Percentiles rank a stretch among this genome's conserved stretches.
Evolutionary conservation across 2,329 filamentous ascomycete genomes (phyloP).

Genomic region (Trichophyton mentagrophytes): DNA sequence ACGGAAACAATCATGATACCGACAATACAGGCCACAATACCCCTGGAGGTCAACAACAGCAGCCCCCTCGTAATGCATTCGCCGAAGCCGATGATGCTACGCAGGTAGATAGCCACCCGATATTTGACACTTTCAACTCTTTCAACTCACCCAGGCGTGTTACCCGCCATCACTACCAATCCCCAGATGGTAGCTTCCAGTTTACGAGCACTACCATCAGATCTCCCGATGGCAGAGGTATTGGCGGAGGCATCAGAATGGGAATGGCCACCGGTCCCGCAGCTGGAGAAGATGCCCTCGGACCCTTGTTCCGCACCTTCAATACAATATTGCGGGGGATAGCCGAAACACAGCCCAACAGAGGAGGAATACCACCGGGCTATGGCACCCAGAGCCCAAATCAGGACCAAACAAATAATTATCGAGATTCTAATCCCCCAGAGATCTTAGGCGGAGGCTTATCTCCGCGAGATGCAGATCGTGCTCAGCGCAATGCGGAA

Average conservation of each 20-base stretch:
- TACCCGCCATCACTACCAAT: constrained; percentile 30
- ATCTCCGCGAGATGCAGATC: constrained; percentile 40
- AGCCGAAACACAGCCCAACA: constrained; percentile 12
- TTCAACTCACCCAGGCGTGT: constrained; percentile 9
- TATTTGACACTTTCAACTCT: not conserved
- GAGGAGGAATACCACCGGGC: not conserved
- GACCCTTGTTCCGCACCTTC: constrained; percentile 25
- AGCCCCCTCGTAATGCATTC: not conserved
- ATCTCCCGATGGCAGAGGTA: constrained; percentile 9
- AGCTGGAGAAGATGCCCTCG: constrained; percentile 19
- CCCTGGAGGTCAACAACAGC: not conserved
- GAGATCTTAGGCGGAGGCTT: constrained; percentile 22
- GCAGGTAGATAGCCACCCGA: not conserved
- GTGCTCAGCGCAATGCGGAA: constrained; percentile 35
- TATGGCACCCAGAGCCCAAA: constrained; percentile 19
- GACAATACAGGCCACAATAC: not conserved
- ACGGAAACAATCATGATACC: too few species aligned
- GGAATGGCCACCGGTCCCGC: constrained; percentile 11
- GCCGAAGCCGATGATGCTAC: not conserved
- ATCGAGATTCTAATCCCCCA: not conserved
- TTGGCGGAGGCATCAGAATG: not conserved
- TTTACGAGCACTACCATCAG: constrained; percentile 25
- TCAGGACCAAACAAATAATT: not conserved
- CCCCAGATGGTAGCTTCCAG: constrained; percentile 35
- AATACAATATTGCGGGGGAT: constrained; percentile 37